Evolutionary conservation across 768 basidiomycete genomes (phyloP).

Genomic region (Auricularia sp.): DNA sequence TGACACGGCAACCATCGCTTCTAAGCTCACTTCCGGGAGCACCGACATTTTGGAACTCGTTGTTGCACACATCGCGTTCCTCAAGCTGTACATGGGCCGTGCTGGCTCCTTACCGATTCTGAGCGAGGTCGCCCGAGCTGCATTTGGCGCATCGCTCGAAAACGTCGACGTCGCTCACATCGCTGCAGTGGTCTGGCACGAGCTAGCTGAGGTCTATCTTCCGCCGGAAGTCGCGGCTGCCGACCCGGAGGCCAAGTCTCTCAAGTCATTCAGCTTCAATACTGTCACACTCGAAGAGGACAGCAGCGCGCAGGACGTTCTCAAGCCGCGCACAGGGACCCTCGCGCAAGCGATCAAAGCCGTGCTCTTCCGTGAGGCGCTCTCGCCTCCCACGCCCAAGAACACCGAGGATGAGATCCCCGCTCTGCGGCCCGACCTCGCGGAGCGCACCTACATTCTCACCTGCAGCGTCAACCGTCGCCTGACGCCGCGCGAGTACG

Average conservation of each 20-base stretch:
- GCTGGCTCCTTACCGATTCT: slow-evolving; percentile 46
- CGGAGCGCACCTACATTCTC: slow-evolving; percentile 87
- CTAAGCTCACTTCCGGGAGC: slow-evolving; percentile 23
- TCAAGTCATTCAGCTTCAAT: slow-evolving; percentile 61
- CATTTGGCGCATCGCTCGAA: slow-evolving; percentile 37
- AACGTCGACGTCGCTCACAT: slow-evolving; percentile 31
- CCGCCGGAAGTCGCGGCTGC: slow-evolving; percentile 49
- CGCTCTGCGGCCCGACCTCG: slow-evolving; percentile 71
- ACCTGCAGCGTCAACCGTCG: slow-evolving; percentile 91
- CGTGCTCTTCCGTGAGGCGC: slow-evolving; percentile 77
- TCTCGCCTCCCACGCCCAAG: slow-evolving; percentile 40
- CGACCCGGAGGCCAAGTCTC: slow-evolving; percentile 19
- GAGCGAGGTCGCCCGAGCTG: slow-evolving; percentile 37
- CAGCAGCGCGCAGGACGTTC: slow-evolving; percentile 27
- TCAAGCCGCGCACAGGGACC: slow-evolving; percentile 65
- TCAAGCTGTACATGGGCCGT: slow-evolving; percentile 71
- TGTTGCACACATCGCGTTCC: slow-evolving; percentile 67
- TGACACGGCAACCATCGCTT: slow-evolving; percentile 46
- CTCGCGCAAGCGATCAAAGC: slow-evolving; percentile 61
- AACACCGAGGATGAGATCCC: slow-evolving; percentile 43
- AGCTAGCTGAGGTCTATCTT: slow-evolving; percentile 43
- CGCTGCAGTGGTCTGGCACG: slow-evolving; percentile 14
- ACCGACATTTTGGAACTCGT: slow-evolving; percentile 34
- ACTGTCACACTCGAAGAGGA: slow-evolving; percentile 61
- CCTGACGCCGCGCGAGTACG: slow-evolving; percentile 89